Percentiles rank a stretch among this genome's conserved stretches.
phyloP scores from a whole-genome alignment of 176 grass and related monocot genomes.

The Ensete glaucum region DNA sequence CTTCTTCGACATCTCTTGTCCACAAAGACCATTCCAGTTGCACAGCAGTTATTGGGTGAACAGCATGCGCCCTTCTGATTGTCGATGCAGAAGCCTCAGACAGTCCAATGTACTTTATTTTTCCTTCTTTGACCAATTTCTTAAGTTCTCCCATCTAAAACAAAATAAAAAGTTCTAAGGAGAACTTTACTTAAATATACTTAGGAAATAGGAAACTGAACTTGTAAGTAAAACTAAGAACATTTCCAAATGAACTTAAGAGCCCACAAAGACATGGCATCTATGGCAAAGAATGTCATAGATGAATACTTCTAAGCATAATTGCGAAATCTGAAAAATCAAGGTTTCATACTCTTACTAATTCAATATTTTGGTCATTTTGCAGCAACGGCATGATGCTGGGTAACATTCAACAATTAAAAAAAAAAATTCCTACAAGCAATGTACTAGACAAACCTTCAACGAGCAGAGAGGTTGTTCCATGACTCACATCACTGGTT shows the following conservation, averaged over 20 bases:
- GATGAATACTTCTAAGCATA: neutral
- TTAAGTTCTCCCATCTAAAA: slow-evolving; percentile 50
- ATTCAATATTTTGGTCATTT: too few relatives aligned
- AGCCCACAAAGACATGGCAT: neutral
- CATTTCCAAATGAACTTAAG: neutral
- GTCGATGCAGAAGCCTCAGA: slow-evolving; percentile 53
- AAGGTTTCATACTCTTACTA: too few relatives aligned
- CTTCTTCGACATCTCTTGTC: slow-evolving; percentile 57
- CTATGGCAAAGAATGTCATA: neutral
- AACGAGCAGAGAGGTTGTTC: too few relatives aligned
- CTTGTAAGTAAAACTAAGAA: neutral
- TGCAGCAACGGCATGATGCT: too few relatives aligned
- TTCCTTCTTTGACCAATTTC: slow-evolving; percentile 58
- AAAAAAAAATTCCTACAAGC: too few relatives aligned
- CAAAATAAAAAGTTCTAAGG: neutral
- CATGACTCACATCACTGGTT: too few relatives aligned
- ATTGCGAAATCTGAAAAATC: neutral
- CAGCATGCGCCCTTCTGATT: slow-evolving; percentile 48
- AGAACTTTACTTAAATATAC: neutral
- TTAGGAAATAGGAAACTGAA: neutral
- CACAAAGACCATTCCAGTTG: slow-evolving; percentile 64
- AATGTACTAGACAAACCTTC: too few relatives aligned
- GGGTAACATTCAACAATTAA: too few relatives aligned
- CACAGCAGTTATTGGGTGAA: slow-evolving; percentile 52
- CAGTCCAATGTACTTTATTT: slow-evolving; percentile 57